Base-by-base conservation (phyloP, 2,329 filamentous ascomycete genomes). In the Botryotinia convoluta region DNA sequence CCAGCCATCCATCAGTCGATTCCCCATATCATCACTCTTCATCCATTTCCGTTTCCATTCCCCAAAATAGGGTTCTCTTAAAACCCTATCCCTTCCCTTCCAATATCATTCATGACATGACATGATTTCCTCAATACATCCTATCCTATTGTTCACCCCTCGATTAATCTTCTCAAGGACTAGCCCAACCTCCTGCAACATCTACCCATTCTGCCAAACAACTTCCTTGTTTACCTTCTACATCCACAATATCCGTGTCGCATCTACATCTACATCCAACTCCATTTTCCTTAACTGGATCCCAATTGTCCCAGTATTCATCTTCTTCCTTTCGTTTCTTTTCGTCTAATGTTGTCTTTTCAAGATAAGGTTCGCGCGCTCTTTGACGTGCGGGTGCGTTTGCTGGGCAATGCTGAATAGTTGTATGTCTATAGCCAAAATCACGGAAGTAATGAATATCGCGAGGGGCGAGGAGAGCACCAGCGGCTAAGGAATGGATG, bases 401-500 rank as follows among this genome's bases (percentile, higher is more conserved):
- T 72, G 95, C 94, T 1, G 96, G 96, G 80, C 96, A 99, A 83
- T 99, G 96, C 84, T 98, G 95, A 81, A 99, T 99, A 5, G 96
- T 99, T 10, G 96, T 99, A 84, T 99, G 96, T 80, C 96, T 90
- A 85, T 99, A 99, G 72, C 96, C 96, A 84, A 98, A 95, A 82
- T 99, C 96, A 79, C 96, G 94, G 91, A 99, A 99, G 85, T 99
- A 99, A 84, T 99, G 96, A 74, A 99, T 93, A 80, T 99, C 94
- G 72, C 87, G 86, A 64, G 93, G 90, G 3, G 90, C 87, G 45
- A 99, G 88, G 26, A 99, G 90, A 48, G 92, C 93, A 78, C 96
- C 96, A 39, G 96, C 95, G 42, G 96, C 96, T 69, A 99, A 92
- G 54, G 96, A 99, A 85, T 99, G 96, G 79, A 99, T 98, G 22